Percentiles rank a stretch among this genome's conserved stretches.
Evolutionary conservation across 768 basidiomycete species (phyloP).

Genomic region (Suillus subaureus): DNA sequence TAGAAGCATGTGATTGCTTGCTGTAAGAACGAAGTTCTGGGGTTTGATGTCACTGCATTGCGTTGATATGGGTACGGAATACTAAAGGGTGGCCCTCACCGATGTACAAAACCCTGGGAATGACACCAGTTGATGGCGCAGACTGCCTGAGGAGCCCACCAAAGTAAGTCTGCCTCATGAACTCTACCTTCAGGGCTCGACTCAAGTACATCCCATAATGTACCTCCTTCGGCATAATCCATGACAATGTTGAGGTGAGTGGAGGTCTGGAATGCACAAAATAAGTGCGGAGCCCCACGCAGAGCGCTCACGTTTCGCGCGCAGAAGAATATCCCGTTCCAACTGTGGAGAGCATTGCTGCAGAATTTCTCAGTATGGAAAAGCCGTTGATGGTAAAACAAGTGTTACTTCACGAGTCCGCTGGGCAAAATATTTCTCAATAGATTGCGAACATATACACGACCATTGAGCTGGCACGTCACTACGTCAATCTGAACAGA

Average conservation of each 20-base stretch:
- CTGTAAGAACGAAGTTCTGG: slow-evolving; percentile 87
- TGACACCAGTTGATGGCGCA: slow-evolving; percentile 93
- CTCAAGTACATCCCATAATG: slow-evolving; percentile 86
- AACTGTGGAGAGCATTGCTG: slow-evolving; percentile 86
- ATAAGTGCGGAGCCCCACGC: slow-evolving; percentile 76
- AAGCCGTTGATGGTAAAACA: neutral
- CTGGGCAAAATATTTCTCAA: slow-evolving; percentile 71
- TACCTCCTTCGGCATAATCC: slow-evolving; percentile 84
- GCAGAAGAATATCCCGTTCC: slow-evolving; percentile 79
- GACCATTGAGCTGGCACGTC: slow-evolving; percentile 67
- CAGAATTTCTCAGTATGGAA: slow-evolving; percentile 9
- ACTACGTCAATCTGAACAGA: slow-evolving; percentile 78
- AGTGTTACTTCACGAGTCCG: slow-evolving; percentile 68
- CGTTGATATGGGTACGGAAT: neutral
- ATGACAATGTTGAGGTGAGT: slow-evolving; percentile 80
- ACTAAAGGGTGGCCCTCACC: slow-evolving; percentile 48
- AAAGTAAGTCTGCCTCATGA: slow-evolving; percentile 66
- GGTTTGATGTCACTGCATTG: slow-evolving; percentile 86
- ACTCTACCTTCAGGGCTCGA: slow-evolving; percentile 68
- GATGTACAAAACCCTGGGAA: slow-evolving; percentile 83
- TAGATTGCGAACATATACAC: slow-evolving; percentile 81
- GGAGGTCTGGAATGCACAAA: slow-evolving; percentile 84
- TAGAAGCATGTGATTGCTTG: slow-evolving; percentile 67
- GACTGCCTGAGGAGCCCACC: slow-evolving; percentile 88
- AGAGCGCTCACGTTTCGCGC: slow-evolving; percentile 53